phyloP scores from a whole-genome alignment of 2,329 filamentous ascomycete species.

The Fusarium nematophilum region DNA sequence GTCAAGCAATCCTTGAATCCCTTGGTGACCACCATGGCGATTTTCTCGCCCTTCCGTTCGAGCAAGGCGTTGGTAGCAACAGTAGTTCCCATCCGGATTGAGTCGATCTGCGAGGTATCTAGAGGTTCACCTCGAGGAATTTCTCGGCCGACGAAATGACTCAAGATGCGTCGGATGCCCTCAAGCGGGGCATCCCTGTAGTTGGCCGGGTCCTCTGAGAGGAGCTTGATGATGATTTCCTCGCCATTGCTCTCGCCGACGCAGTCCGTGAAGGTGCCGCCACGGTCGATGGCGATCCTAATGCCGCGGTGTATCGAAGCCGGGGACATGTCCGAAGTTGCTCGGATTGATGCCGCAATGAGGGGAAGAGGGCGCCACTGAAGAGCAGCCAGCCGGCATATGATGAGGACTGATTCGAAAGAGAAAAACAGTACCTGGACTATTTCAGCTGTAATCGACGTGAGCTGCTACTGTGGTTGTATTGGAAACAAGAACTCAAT shows the following conservation, averaged over 20 bases:
- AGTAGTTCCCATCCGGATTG: conserved; percentile 95
- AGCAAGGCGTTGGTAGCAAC: conserved; percentile 93
- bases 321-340: conserved; percentile 49
- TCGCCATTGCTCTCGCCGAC: conserved; percentile 84
- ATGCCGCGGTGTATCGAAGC: conserved; percentile 65
- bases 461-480: neutral
- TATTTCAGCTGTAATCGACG: neutral
- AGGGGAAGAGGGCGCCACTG: conserved; percentile 23
- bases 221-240: conserved; percentile 86
- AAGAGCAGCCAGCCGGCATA: neutral
- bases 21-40: conserved; percentile 86
- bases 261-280: conserved; percentile 93
- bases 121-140: conserved; percentile 83
- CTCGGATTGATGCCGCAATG: conserved; percentile 14
- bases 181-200: conserved; percentile 92
- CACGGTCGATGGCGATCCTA: conserved; percentile 81
- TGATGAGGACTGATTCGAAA: neutral
- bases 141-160: conserved; percentile 77
- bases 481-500: neutral
- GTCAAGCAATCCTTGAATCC: conserved; percentile 89
- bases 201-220: conserved; percentile 90
- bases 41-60: conserved; percentile 89
- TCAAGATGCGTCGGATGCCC: conserved; percentile 87
- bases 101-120: conserved; percentile 86
- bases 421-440: too few relatives aligned